Base-by-base conservation (phyloP, 257 asterid genomes). In the Galeopsis tetrahit region DNA sequence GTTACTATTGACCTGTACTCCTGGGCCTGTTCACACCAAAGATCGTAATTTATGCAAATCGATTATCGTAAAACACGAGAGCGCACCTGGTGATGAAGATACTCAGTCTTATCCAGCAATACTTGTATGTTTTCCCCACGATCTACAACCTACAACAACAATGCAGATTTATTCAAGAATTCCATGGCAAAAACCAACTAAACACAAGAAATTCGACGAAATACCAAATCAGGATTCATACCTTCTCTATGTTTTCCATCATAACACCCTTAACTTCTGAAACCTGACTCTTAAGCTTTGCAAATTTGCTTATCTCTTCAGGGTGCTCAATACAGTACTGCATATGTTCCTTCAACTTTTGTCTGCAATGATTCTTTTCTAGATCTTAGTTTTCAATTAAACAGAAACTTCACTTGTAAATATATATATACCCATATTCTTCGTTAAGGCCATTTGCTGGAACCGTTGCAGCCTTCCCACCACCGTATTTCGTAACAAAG, bases 31-130 rank as follows among this genome's bases (percentile, higher is more conserved):
- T 33, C 11, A 38, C 33, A 36, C 39, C 36, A 42, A 64, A 21
- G 21, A 34, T 39, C 1, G 10, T 40, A 39, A 71, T 10, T 32
- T 73, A 6, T 31, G 66, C 71, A 31, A n/a, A 73, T n/a, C 2
- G 36, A 40, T 39, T 52, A 39, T 35, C 14, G 40, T 3, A 53
- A 55, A 13, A 48, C 55, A 48, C 46, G 8, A 39, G 46, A 4
- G 1, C 36, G 34, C 4, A 63, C 96, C 93, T 88, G 93, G 6
- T 83, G 77, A 67, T 80, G 97, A 74, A 90, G 91, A 76, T 87
- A 84, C 82, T 90, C 97, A 46, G 91, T 88, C 80, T 90, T 90
- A 76, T 88, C 97, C 81, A 90, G 91, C 72, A 86, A 83, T 75
- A 90, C 75, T 77, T 90, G 91, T 68, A 90, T 85, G 83, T 84